phyloP scores from a whole-genome alignment of 2,329 filamentous ascomycete species.

The Penicillium sp. region DNA sequence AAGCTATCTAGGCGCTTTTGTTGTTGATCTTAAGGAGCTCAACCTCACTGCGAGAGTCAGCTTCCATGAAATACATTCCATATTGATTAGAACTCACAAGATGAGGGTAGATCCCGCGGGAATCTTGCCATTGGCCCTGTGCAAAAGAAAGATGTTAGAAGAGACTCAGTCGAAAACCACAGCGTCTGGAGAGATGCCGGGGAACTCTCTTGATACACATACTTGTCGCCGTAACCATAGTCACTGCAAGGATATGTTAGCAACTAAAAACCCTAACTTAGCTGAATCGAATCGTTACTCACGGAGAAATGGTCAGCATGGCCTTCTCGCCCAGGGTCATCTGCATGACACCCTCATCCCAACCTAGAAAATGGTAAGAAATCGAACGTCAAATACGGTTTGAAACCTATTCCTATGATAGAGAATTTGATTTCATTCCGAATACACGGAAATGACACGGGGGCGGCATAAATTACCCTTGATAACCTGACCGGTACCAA shows the following conservation, averaged over 20 bases:
- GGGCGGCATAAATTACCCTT: conserved; percentile 60
- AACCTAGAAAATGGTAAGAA: conserved; percentile 48
- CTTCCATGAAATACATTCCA: neutral
- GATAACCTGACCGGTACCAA: conserved; percentile 83
- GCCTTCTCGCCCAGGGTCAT: conserved; percentile 92
- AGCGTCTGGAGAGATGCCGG: neutral
- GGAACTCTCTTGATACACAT: conserved; percentile 18
- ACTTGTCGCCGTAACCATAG: conserved; percentile 41
- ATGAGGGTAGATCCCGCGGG: conserved; percentile 71
- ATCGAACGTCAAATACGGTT: neutral
- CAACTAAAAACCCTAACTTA: neutral
- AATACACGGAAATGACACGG: neutral
- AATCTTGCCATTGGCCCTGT: conserved; percentile 49
- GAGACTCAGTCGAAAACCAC: neutral
- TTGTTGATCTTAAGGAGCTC: conserved; percentile 65
- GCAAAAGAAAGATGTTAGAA: conserved; percentile 10
- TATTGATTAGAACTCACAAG: conserved; percentile 64
- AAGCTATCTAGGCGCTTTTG: conserved; percentile 43
- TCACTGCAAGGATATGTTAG: conserved; percentile 20
- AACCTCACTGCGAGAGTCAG: conserved; percentile 57
- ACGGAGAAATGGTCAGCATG: conserved; percentile 76
- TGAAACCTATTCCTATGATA: neutral
- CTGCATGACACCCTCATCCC: conserved; percentile 77
- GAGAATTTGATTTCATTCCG: neutral
- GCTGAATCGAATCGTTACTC: conserved; percentile 33